Percentiles rank a stretch among this genome's conserved stretches.
phyloP scores from a whole-genome alignment of 176 grass and related monocot genomes.

The Poa annua region DNA sequence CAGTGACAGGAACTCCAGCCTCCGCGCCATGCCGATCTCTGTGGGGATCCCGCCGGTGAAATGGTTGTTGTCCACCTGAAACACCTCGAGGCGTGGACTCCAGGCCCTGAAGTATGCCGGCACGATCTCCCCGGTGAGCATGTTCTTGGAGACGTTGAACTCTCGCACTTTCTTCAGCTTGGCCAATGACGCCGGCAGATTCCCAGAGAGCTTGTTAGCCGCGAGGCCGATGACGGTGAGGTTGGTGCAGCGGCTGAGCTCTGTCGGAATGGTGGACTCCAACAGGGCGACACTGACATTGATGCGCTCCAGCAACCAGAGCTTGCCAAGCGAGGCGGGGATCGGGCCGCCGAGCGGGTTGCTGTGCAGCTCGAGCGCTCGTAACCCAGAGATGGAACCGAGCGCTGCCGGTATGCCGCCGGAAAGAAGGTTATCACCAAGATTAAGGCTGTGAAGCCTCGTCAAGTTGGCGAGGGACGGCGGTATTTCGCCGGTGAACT shows the following conservation, averaged over 20 bases:
- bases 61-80: conserved; percentile 59
- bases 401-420: conserved; percentile 62
- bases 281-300: conserved; percentile 48
- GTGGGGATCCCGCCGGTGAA: conserved; percentile 54
- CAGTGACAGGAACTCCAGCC: conserved; percentile 50
- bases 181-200: conserved; percentile 46
- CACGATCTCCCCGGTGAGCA: conserved; percentile 60
- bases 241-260: conserved; percentile 61
- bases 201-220: conserved; percentile 52
- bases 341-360: conserved; percentile 65
- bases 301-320: conserved; percentile 53
- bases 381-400: conserved; percentile 46
- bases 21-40: conserved; percentile 51
- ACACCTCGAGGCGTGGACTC: conserved; percentile 56
- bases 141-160: conserved; percentile 77
- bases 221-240: conserved; percentile 61
- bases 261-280: conserved; percentile 57
- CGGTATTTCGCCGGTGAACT: conserved; percentile 52
- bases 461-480: conserved; percentile 44
- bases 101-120: conserved; percentile 66
- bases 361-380: conserved; percentile 49
- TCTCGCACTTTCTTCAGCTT: conserved; percentile 52
- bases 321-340: conserved; percentile 54
- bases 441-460: conserved; percentile 51
- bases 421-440: conserved; percentile 43